These are phyloP conservation scores for Starmera caribaea DNA, from an alignment of 805 yeast species.

Conservation along the genomic window DNA sequence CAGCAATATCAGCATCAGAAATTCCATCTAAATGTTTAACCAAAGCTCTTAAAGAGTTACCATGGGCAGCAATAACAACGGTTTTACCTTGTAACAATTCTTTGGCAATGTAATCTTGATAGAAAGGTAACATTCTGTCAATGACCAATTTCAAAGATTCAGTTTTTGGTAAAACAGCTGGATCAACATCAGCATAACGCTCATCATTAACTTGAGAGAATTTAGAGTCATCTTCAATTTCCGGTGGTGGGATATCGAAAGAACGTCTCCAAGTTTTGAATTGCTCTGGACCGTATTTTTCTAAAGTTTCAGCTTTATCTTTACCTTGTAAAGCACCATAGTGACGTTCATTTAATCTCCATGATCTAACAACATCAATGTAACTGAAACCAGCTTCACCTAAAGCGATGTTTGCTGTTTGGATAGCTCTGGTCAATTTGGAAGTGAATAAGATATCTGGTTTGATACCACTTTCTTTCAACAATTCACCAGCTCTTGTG, in stretches of 20 bases:
- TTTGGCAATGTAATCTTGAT: conserved; percentile 85
- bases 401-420: conserved; percentile 92
- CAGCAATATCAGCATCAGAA: conserved; percentile 87
- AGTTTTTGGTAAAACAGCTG: conserved; percentile 81
- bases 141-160: conserved; percentile 92
- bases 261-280: conserved; percentile 98
- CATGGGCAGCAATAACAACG: conserved; percentile 92
- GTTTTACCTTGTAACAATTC: conserved; percentile 83
- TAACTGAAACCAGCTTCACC: conserved; percentile 81
- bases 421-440: conserved; percentile 86
- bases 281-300: conserved; percentile 79
- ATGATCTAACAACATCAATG: conserved; percentile 87
- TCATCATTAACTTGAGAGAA: conserved; percentile 80
- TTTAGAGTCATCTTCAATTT: conserved; percentile 64
- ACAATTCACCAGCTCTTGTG: conserved; percentile 82
- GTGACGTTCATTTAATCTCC: conserved; percentile 99
- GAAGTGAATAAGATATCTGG: conserved; percentile 92
- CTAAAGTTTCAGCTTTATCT: conserved; percentile 91
- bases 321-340: conserved; percentile 98
- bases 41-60: conserved; percentile 94
- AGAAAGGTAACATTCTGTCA: conserved; percentile 94
- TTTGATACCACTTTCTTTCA: conserved; percentile 74
- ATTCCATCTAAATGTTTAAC: conserved; percentile 93
- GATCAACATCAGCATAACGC: conserved; percentile 80
- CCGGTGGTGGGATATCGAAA: conserved; percentile 93